Evolutionary conservation across 345 rosid genomes (phyloP), one percentile per base, ranked within the genome.

Genomic region (Gynandropsis gynandra): DNA sequence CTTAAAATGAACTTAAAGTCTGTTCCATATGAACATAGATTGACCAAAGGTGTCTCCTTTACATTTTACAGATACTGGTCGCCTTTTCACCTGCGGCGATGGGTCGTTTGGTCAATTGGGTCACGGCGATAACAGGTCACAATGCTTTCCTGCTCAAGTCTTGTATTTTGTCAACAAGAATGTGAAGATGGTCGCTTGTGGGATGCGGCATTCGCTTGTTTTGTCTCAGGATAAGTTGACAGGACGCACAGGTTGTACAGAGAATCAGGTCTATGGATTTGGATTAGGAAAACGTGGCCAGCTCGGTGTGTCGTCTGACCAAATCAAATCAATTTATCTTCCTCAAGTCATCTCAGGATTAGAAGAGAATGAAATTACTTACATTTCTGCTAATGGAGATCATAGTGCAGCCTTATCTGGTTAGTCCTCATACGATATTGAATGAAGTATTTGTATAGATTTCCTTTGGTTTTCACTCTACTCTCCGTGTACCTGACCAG

Each of bases 91-190:
- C 19, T 84, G 98, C 41, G 98, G 98, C 34, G 87, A 79, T 79
- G 96, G 92, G 10, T 71, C 87, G 0, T 90, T 90, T 69, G 98
- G 98, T 54, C 96, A 90, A 78, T 96, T 90, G 45, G 98, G 98
- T 59, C 93, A 80, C 67, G 93, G 93, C 14, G 92, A 87, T 64
- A 72, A 68, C 40, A 50, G 55, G 44, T 74, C 90, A 16, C 61
- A 51, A 49, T 52, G 47, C 72, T 47, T 49, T 76, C 95, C 94
- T 36, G 52, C 71, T 55, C 61, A 76, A 73, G 87, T 87, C 57
- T 63, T 74, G 8, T 84, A 56, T 69, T 87, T 90, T 69, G 59
- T n/a, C 31, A 29, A 70, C 34, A 74, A 66, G 36, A 68, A 50
- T 55, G 89, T 84, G 52, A 56, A 64, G 47, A 81, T 76, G 69